phyloP scores from a whole-genome alignment of 345 rosid genomes.

The Citrus trifoliata region DNA sequence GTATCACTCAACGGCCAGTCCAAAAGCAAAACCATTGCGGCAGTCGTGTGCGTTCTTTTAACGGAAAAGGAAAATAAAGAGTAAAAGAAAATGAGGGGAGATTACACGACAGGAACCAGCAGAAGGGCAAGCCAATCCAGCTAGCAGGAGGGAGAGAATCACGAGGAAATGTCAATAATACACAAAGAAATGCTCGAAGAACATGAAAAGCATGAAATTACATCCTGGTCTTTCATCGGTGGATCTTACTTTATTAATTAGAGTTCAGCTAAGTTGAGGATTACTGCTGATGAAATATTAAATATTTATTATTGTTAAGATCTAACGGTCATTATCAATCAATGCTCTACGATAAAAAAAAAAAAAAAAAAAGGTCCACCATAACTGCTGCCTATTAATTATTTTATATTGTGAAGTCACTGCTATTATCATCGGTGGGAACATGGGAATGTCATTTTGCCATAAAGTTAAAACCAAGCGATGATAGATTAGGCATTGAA shows the following conservation, averaged over 20 bases:
- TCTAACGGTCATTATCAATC: too few species aligned
- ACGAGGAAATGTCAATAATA: not conserved
- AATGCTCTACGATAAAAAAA: too few species aligned
- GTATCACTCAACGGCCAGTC: not conserved
- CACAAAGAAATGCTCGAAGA: not conserved
- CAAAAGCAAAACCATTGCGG: not conserved
- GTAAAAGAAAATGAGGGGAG: not conserved
- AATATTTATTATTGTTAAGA: too few species aligned
- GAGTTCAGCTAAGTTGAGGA: too few species aligned
- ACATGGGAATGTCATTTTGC: too few species aligned
- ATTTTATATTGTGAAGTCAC: too few species aligned
- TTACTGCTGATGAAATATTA: too few species aligned
- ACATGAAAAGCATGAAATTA: conserved; percentile 3
- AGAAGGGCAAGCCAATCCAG: not conserved
- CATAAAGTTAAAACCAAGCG: too few species aligned
- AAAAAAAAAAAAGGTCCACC: too few species aligned
- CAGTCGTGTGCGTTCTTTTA: not conserved
- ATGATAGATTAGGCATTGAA: too few species aligned
- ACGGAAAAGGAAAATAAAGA: not conserved
- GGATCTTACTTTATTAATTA: not conserved
- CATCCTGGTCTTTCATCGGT: not conserved
- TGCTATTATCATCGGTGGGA: too few species aligned
- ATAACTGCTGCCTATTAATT: too few species aligned
- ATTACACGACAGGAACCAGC: not conserved
- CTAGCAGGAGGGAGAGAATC: not conserved